Evolutionary conservation across 176 grass and related monocot species (phyloP), one percentile per base, ranked within the genome.

Genomic region (Zea luxurians): DNA sequence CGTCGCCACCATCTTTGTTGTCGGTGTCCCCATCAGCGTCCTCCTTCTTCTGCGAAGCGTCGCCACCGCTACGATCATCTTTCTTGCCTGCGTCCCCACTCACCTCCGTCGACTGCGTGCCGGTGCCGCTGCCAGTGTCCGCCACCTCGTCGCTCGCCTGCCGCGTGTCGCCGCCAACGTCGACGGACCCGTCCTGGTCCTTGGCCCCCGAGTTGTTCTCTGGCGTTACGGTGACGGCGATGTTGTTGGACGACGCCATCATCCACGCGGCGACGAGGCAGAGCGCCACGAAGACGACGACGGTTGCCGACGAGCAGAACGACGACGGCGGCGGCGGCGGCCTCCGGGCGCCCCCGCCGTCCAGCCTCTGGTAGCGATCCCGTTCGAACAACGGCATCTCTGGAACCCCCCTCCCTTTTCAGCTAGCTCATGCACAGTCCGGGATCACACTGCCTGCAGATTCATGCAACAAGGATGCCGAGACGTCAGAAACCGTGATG

Each of bases 241-340:
- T 46, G 67, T 84, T 78, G 45, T 78, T 80, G 0, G 90, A 89
- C n/a, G 88, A 91, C 81, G 90, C 83, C 85, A 97, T 81, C 90
- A 97, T 89, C 93, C 89, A 97, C 47, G 89, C 77, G 60, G 83
- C 89, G 48, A 97, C 40, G 82, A 97, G 89, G 87, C 89, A 91
- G 61, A 97, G 89, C 59, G 85, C 89, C 17, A 92, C 81, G 84
- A 94, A 92, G 21, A 92, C 40, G 5, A 94, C 55, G 37, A 91
- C 16, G 18, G 95, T 94, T 7, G 85, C 83, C 27, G 87, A 88
- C 37, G 91, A 86, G 63, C 75, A 97, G 75, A 77, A 77, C 70
- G 84, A 93, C 10, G 89, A 86, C 42, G 89, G 59, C 42, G 89
- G 67, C 57, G 86, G 83, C 21, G 91, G 74, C 42, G 89, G 67